Conservation (phyloP, 192 early-diverging fungal genomes). For the Haplosporangium gracile region DNA sequence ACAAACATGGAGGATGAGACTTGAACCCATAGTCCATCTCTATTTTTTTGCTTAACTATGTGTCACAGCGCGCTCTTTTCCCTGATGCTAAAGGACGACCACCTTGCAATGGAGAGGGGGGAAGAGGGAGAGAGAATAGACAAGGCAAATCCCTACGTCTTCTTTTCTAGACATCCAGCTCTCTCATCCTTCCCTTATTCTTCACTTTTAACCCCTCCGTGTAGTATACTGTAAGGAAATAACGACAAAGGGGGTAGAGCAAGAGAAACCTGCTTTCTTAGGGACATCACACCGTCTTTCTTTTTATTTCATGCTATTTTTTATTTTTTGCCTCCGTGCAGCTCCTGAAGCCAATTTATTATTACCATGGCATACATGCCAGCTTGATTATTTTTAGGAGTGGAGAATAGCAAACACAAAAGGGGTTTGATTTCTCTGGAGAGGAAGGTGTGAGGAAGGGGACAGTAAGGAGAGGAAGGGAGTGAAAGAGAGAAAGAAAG, state of each 20-base stretch:
- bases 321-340: background rate
- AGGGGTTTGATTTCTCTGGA: background rate
- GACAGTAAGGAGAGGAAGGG: background rate
- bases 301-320: background rate
- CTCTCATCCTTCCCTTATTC: background rate
- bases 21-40: no score
- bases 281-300: background rate
- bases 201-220: background rate
- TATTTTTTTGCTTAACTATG: no score
- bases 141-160: background rate
- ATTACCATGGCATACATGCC: background rate
- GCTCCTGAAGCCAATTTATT: background rate
- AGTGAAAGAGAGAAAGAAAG: background rate
- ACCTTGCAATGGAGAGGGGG: no score
- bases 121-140: no score
- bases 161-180: background rate
- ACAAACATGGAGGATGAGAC: no score
- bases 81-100: no score
- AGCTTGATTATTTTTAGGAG: background rate
- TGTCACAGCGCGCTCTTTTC: no score
- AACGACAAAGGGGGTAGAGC: background rate
- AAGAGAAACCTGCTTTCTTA: background rate
- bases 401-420: conserved; percentile 1
- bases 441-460: background rate
- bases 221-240: background rate